Conservation (phyloP, 441 rosid genomes). For the Capsella rubella region DNA sequence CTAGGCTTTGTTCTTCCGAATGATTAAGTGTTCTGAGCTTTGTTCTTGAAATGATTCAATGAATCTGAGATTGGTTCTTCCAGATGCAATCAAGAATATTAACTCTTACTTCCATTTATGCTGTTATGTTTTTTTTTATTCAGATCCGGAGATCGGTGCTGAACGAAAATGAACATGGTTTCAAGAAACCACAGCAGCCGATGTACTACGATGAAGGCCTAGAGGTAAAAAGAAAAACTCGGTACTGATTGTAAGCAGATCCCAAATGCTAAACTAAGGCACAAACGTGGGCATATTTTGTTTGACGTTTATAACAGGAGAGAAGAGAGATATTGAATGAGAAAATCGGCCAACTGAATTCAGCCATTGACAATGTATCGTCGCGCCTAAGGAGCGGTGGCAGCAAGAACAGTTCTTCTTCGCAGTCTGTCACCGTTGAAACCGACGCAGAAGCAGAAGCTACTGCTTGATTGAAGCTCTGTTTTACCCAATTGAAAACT, state of each 20-base stretch:
- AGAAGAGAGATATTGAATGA: constrained; percentile 71
- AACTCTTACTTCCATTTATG: constrained; percentile 6
- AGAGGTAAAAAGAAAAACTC: constrained; percentile 57
- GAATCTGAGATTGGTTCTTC: constrained; percentile 1
- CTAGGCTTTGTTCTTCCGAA: background rate
- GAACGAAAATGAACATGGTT: constrained; percentile 82
- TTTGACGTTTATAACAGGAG: background rate
- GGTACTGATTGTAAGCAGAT: background rate
- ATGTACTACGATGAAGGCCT: constrained; percentile 78
- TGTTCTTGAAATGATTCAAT: background rate
- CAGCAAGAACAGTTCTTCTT: constrained; percentile 42
- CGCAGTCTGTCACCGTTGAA: constrained; percentile 51
- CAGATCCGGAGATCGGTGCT: constrained; percentile 78
- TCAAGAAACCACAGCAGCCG: constrained; percentile 70
- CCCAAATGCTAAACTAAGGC: background rate
- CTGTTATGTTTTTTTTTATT: background rate
- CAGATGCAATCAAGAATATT: background rate
- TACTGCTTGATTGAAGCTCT: constrained; percentile 42
- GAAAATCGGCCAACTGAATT: constrained; percentile 81
- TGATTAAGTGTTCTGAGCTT: background rate
- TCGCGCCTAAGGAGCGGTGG: constrained; percentile 56
- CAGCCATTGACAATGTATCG: constrained; percentile 85
- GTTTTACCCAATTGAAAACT: background rate
- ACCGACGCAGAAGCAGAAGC: constrained; percentile 74
- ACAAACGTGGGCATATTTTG: background rate